Base-by-base conservation (phyloP, 768 basidiomycete species). In the Guyanaporus albipodus region DNA sequence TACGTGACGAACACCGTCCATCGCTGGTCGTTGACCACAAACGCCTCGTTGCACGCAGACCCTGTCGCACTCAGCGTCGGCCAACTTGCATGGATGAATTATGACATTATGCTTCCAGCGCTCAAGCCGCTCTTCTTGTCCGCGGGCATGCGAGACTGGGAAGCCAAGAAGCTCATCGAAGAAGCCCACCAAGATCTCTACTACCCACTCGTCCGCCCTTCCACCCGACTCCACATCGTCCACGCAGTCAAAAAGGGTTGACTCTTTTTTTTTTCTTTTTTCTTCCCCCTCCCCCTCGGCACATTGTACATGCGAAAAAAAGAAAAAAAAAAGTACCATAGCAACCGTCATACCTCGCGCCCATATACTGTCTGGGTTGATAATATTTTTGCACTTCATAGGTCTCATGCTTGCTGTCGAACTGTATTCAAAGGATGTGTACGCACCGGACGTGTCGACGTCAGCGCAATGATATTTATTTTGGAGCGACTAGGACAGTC, bases 361-460 rank as follows among this genome's bases (percentile, higher is more conserved):
- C 18, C 50, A 40, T 58, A 57, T 55, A 37, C 56, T 64, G 62
- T 67, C 64, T 62, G 77, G 82, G 36, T 89, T 80, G 86, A 87
- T 87, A 87, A 86, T 89, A 80, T 79, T 82, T 83, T 83, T 73
- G 79, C 78, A 76, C 84, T 86, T 82, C 76, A 76, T 83, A 54
- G 48, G 54, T 57, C 32, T 49, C 37, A 34, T n/a, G 23, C 39
- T 40, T 39, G 38, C 24, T 35, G 33, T 21, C 10, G 38, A 32
- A 41, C 38, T 48, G 47, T 62, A 41, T 44, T 31, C 17, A 40
- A 22, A 17, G 24, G 31, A 37, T 11, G 6, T 28, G 19, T 35
- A 26, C 47, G 40, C 53, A 46, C 23, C 29, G 34, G 24, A 28
- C n/a, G 14, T 46, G 42, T 35, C 38, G 35, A 55, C 39, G 48